A percentile compares a stretch with the other conserved stretches of the same genome.
Conservation (phyloP, 2,329 filamentous ascomycete species). For the Chaetothyriales sp. region DNA sequence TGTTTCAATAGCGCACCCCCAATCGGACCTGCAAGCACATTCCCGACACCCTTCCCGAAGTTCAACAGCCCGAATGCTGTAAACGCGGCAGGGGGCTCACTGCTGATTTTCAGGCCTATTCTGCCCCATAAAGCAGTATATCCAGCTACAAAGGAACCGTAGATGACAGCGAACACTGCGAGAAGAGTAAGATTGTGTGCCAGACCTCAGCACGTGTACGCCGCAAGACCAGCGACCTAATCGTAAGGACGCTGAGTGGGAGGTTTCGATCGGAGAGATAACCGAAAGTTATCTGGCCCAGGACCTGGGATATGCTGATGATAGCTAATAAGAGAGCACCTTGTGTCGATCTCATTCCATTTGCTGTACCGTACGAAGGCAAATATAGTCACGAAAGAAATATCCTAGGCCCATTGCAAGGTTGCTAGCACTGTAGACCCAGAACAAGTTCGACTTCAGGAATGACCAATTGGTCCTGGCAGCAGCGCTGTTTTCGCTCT, state of each 20-base stretch:
- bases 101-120: conserved; percentile 19
- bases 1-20: conserved; percentile 9
- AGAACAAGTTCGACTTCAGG: conserved; percentile 25
- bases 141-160: conserved; percentile 33
- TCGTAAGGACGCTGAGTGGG: conserved; percentile 28
- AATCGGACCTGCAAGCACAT: conserved; percentile 18
- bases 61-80: conserved; percentile 12
- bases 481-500: neutral
- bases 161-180: conserved; percentile 29
- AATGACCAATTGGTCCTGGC: conserved; percentile 23
- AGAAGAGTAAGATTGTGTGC: conserved; percentile 30
- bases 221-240: conserved; percentile 29
- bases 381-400: conserved; percentile 28
- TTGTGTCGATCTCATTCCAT: conserved; percentile 5
- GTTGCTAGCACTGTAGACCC: conserved; percentile 35
- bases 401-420: conserved; percentile 25
- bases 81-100: conserved; percentile 8
- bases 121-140: conserved; percentile 33
- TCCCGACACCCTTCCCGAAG: conserved; percentile 18
- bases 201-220: conserved; percentile 37
- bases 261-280: conserved; percentile 28
- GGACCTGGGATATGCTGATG: conserved; percentile 14
- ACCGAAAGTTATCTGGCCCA: conserved; percentile 17
- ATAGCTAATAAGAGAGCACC: conserved; percentile 13
- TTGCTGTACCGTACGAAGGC: conserved; percentile 23